Percentiles rank a stretch among this genome's conserved stretches.
phyloP scores from a whole-genome alignment of 345 rosid species.

The Lenwebbia sp. region DNA sequence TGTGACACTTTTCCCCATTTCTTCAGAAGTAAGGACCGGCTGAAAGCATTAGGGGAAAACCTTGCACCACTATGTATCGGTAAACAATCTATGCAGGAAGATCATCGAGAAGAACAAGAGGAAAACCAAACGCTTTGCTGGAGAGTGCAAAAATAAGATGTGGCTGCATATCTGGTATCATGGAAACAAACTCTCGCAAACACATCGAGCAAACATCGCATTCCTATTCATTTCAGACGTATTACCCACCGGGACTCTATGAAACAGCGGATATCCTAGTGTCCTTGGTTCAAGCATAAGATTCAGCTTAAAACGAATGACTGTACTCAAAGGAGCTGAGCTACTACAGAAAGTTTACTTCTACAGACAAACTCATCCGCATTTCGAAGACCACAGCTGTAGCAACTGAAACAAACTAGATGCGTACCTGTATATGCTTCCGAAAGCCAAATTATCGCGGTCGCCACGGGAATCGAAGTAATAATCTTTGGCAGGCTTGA shows the following conservation, averaged over 20 bases:
- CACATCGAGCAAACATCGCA: background rate
- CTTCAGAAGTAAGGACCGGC: background rate
- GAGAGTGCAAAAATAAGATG: background rate
- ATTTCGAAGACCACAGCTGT: background rate
- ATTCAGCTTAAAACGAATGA: background rate
- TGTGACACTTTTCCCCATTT: background rate
- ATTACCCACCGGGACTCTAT: background rate
- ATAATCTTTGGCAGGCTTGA: slow-evolving; percentile 62
- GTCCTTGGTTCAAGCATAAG: background rate
- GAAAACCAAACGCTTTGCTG: background rate
- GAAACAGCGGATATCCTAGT: background rate
- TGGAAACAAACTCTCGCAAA: background rate
- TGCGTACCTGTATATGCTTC: slow-evolving; percentile 62
- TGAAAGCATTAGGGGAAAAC: background rate
- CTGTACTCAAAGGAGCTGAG: background rate
- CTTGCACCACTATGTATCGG: background rate
- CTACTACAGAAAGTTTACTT: background rate
- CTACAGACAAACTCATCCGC: background rate
- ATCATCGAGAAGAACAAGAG: background rate
- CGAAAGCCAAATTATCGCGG: slow-evolving; percentile 75
- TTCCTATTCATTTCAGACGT: background rate
- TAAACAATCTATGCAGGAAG: background rate
- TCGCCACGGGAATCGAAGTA: slow-evolving; percentile 84
- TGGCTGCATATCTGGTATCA: background rate
- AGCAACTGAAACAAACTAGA: background rate